Evolutionary conservation across 208 protist species (phyloP), one percentile per base, ranked within the genome.

Genomic region (Angomonas deanei): DNA sequence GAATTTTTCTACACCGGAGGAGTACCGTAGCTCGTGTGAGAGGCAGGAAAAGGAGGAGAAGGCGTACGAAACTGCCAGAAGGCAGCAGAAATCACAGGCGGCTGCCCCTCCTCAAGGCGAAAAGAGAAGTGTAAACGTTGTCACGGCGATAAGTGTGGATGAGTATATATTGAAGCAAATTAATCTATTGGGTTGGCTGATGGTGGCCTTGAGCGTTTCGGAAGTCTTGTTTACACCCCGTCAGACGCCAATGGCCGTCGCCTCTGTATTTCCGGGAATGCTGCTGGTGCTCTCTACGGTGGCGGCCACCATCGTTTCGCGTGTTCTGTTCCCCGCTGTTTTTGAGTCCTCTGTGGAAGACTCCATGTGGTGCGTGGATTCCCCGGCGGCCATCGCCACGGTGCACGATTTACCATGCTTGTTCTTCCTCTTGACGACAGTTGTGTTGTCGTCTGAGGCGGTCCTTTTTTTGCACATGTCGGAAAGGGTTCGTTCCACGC

Each of bases 81-180:
- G 30, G 4, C 23, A 28, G 30, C 5, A 60, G 34, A 26, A 42
- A 42, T 42, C 11, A n/a, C n/a, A n/a, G n/a, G n/a, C n/a, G n/a
- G n/a, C n/a, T n/a, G n/a, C n/a, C n/a, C n/a, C n/a, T n/a, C n/a
- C n/a, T n/a, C n/a, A n/a, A n/a, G n/a, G n/a, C n/a, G n/a, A n/a
- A n/a, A n/a, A n/a, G n/a, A n/a, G n/a, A n/a, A n/a, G n/a, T n/a
- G 32, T 24, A 24, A 74, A 71, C 36, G 61, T 64, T 1, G 70
- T 77, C 26, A 83, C 78, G 17, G 74, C 64, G 33, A 48, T 89
- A 28, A 76, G 72, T 17, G 61, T 59, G 3, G 78, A 82, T 57
- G 82, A 85, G 70, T 89, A 85, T 56, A 23, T 89, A 3, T 55
- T 82, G 46, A 89, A 85, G 73, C 82, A 89, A 38, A n/a, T 76